Evolutionary conservation across 2,329 filamentous ascomycete genomes (phyloP), one percentile per base, ranked within the genome.

Genomic region (Paecilomyces formosus): DNA sequence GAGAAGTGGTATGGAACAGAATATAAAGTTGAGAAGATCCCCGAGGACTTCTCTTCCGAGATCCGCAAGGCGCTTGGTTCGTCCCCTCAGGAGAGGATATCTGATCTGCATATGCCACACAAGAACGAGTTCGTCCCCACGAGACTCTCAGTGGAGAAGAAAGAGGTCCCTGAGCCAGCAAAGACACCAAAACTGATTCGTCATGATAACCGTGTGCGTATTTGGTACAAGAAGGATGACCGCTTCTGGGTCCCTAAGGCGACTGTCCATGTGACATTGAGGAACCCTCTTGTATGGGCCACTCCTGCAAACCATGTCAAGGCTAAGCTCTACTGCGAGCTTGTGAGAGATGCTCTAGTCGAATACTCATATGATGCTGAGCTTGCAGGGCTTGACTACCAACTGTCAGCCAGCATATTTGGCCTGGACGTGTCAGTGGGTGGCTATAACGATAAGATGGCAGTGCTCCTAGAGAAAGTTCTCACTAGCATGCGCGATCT

Each of bases 1-100:
- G 94, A 99, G 78, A 91, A 92, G 71, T 99, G 94, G 94, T 99
- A 99, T 67, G 93, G 93, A 8, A 99, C 94, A 0, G 92, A 97
- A 69, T 96, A 97, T 76, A 89, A 86, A 62, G 82, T 87, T 31
- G 89, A 95, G 70, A 88, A 86, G 69, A 89, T 99, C 35, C 87
- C 92, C 0, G 71, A 81, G 13, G 86, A 92, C 18, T 87, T 97
- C 65, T 79, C 96, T 71, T 77, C 81, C 11, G 86, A 90, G 55
- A 81, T 97, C 61, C 80, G 83, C 57, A 76, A 82, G 60, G 90
- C 90, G 1, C 80, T 84, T 30, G 75, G 83, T 1, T 82, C 82
- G 51, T 77, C 83, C 1, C 74, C 81, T 0, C 77, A 80, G 24
- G 80, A 84, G 30, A 83, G 90, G 22, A 83, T 89, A 0, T 69